Percentiles rank a stretch among this genome's conserved stretches.
These are phyloP conservation scores for Candida chilensis DNA, from an alignment of 805 yeast species.

Conservation along the genomic window DNA sequence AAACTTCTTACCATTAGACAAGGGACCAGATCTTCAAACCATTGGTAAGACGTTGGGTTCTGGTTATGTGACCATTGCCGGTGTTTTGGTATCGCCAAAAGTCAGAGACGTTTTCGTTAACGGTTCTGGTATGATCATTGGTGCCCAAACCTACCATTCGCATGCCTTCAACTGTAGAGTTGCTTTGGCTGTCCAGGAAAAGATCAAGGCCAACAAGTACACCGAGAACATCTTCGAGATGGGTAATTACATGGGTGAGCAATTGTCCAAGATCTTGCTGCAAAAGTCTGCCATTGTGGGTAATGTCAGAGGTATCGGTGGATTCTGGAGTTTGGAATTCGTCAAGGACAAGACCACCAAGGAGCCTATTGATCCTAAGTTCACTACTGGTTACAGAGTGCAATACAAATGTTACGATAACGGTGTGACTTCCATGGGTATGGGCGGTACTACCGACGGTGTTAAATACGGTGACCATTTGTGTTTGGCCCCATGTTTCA, in stretches of 20 bases:
- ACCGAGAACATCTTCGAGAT: slow-evolving; percentile 27
- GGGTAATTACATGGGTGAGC: slow-evolving; percentile 33
- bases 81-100: slow-evolving; percentile 17
- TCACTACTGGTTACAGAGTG: slow-evolving; percentile 18
- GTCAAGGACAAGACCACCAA: slow-evolving; percentile 37
- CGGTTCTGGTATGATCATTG: slow-evolving; percentile 11
- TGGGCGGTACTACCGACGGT: slow-evolving; percentile 27
- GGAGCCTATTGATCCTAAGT: slow-evolving; percentile 27
- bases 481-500: slow-evolving; percentile 35
- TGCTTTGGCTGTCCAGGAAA: slow-evolving; percentile 16
- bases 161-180: slow-evolving; percentile 18
- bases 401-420: slow-evolving; percentile 22
- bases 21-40: slow-evolving; percentile 21
- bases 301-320: slow-evolving; percentile 45
- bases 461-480: slow-evolving; percentile 30
- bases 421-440: slow-evolving; percentile 31
- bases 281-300: slow-evolving; percentile 25
- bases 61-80: slow-evolving; percentile 19
- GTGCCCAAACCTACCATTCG: slow-evolving; percentile 15
- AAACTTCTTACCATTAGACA: slow-evolving; percentile 12
- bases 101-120: slow-evolving; percentile 10
- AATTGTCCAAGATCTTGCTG: slow-evolving; percentile 17
- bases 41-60: slow-evolving; percentile 21
- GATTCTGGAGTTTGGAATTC: slow-evolving; percentile 45
- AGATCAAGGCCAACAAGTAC: slow-evolving; percentile 20